Evolutionary conservation across 2,329 filamentous ascomycete species (phyloP).

Genomic region (Pochonia chlamydosporia): DNA sequence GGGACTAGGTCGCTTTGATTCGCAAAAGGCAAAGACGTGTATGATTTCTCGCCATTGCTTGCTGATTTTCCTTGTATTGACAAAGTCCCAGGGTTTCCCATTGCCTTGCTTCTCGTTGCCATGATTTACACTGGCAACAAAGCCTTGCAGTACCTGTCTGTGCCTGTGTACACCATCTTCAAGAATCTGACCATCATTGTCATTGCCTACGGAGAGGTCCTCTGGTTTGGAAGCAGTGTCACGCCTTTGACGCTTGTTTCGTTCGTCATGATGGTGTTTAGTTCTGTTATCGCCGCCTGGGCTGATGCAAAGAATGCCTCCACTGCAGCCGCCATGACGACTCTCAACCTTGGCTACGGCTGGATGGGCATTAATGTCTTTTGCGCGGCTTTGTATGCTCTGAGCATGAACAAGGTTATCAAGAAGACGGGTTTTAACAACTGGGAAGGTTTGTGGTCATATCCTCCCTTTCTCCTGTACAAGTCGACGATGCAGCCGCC

Average conservation of each 20-base stretch:
- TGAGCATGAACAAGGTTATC: constrained; percentile 96
- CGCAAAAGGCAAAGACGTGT: constrained; percentile 91
- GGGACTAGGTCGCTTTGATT: constrained; percentile 75
- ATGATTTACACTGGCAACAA: constrained; percentile 99
- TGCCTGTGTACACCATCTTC: constrained; percentile 99
- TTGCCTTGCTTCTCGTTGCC: constrained; percentile 89
- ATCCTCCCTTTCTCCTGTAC: not conserved
- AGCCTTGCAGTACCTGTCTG: constrained; percentile 91
- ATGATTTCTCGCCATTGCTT: constrained; percentile 24
- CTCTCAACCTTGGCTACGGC: constrained; percentile 87
- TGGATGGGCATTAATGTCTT: constrained; percentile 99
- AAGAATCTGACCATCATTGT: constrained; percentile 99
- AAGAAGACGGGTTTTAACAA: constrained; percentile 99
- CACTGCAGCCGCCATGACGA: constrained; percentile 66
- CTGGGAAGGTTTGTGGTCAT: constrained; percentile 78
- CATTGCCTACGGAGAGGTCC: constrained; percentile 95
- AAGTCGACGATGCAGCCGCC: no score
- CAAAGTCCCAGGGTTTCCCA: constrained; percentile 73
- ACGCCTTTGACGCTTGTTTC: constrained; percentile 86
- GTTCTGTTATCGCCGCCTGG: constrained; percentile 92
- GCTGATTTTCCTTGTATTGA: not conserved
- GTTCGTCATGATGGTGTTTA: constrained; percentile 94
- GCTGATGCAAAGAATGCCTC: constrained; percentile 75
- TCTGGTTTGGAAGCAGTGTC: constrained; percentile 95
- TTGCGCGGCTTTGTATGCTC: constrained; percentile 82